Conservation (phyloP, 1,284 basidiomycete genomes). For the Gomphus bonarii region DNA sequence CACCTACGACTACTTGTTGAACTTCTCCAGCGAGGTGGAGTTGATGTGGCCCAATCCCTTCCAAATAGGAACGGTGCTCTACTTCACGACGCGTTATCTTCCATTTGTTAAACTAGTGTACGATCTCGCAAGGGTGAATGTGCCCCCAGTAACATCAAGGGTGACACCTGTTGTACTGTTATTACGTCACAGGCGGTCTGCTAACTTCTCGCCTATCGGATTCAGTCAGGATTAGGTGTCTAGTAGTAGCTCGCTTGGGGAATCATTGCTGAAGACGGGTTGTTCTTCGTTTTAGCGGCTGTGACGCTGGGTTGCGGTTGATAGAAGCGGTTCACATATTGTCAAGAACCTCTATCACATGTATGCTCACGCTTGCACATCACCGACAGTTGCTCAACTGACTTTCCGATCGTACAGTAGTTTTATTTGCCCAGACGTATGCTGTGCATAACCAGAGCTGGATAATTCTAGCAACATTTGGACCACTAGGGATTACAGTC, state of each 20-base stretch:
- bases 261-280: not conserved
- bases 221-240: not conserved
- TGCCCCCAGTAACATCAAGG: not conserved
- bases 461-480: not conserved
- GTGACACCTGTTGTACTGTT: not conserved
- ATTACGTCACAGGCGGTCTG: not conserved
- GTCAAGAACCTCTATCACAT: not conserved
- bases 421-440: slow-evolving; percentile 6
- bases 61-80: not conserved
- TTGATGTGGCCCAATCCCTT: slow-evolving; percentile 3
- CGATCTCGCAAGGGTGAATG: not conserved
- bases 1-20: slow-evolving; percentile 7
- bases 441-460: slow-evolving; percentile 4
- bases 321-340: not conserved
- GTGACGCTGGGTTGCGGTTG: not conserved
- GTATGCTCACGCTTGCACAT: not conserved
- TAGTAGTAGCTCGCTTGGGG: too few relatives aligned
- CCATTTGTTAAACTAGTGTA: slow-evolving; percentile 1
- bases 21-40: slow-evolving; percentile 2
- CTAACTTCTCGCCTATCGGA: not conserved
- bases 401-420: not conserved
- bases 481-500: not conserved
- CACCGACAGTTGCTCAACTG: not conserved
- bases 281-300: not conserved
- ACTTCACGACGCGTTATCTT: slow-evolving; percentile 4